Base-by-base conservation (phyloP, 208 protist genomes). In the Trypanosoma grayi region DNA sequence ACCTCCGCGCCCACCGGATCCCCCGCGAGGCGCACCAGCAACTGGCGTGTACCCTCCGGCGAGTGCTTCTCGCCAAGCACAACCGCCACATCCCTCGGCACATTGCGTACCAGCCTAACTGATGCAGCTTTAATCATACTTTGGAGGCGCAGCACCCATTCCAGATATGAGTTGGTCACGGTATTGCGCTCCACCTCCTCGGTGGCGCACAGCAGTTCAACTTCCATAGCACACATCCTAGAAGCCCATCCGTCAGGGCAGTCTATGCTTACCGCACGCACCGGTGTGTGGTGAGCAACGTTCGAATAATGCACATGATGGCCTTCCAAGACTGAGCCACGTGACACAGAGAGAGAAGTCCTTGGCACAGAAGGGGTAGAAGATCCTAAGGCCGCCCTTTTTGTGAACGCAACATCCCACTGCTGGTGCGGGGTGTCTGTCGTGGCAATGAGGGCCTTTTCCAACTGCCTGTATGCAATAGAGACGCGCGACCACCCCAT, bases 31-130 rank as follows among this genome's bases (percentile, higher is more conserved):
- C 60, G 71, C 13, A 88, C 72, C 9, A 85, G 68, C 1, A 89
- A 50, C 34, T 70, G 56, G 13, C 51, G 75, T 0, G 57, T 39
- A 0, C 54, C 73, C 8, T 67, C 20, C 2, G 60, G 27, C 16
- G 60, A 60, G 40, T 66, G 73, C 25, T 68, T 68, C 36, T 85
- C 82, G 0, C 78, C 82, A 4, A 85, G 44, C 8, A 89, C 78
- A 0, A 57, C 47, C 13, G 41, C 37, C 2, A 81, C 31, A 0
- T 48, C 41, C 30, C 22, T 25, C 16, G 28, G 2, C 28, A 28
- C 8, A 1, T 2, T 0, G 27, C 2, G 25, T 22, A 13, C 31
- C 4, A 13, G n/a, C 2, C 14, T 36, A 16, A 28, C 10, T 25
- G 31, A 7, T 14, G 31, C 33, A 14, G 18, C 13, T 41, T 43